Percentiles rank a stretch among this genome's conserved stretches.
phyloP scores from a whole-genome alignment of 164 flowering plant genomes.

The Magnolia changhungtana region DNA sequence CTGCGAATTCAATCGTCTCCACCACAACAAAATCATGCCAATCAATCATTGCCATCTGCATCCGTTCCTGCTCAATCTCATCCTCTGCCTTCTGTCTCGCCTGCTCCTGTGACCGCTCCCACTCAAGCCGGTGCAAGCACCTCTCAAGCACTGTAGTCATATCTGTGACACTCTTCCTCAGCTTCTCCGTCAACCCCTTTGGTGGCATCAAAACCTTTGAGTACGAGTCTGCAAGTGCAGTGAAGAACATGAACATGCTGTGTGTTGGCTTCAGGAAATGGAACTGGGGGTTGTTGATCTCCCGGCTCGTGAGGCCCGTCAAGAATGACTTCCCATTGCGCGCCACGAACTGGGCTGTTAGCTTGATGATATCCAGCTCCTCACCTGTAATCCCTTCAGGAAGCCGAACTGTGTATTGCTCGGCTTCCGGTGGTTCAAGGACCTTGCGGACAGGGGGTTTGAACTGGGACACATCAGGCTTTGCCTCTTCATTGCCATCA shows the following conservation, averaged over 20 bases:
- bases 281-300: slow-evolving; percentile 83
- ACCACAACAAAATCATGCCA: slow-evolving; percentile 99
- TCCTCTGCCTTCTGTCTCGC: slow-evolving; percentile 97
- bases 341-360: slow-evolving; percentile 98
- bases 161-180: slow-evolving; percentile 65
- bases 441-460: slow-evolving; percentile 55
- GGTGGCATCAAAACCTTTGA: slow-evolving; percentile 96
- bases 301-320: slow-evolving; percentile 85
- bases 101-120: slow-evolving; percentile 97
- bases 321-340: slow-evolving; percentile 91
- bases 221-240: slow-evolving; percentile 91
- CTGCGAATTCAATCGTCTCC: slow-evolving; percentile 87
- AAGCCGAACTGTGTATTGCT: slow-evolving; percentile 87
- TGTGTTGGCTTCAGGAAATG: slow-evolving; percentile 97
- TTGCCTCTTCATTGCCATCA: slow-evolving; percentile 29
- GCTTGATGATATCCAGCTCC: slow-evolving; percentile 91
- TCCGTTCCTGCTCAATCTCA: slow-evolving; percentile 90
- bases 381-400: slow-evolving; percentile 98
- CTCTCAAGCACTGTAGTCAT: slow-evolving; percentile 90
- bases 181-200: slow-evolving; percentile 77
- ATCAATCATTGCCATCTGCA: slow-evolving; percentile 98
- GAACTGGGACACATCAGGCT: slow-evolving; percentile 68
- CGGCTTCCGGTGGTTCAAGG: slow-evolving; percentile 93
- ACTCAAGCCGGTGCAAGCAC: slow-evolving; percentile 86
- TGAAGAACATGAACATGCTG: slow-evolving; percentile 94